Evolutionary conservation across 2,329 filamentous ascomycete genomes (phyloP).

Genomic region (Fusarium setosum): DNA sequence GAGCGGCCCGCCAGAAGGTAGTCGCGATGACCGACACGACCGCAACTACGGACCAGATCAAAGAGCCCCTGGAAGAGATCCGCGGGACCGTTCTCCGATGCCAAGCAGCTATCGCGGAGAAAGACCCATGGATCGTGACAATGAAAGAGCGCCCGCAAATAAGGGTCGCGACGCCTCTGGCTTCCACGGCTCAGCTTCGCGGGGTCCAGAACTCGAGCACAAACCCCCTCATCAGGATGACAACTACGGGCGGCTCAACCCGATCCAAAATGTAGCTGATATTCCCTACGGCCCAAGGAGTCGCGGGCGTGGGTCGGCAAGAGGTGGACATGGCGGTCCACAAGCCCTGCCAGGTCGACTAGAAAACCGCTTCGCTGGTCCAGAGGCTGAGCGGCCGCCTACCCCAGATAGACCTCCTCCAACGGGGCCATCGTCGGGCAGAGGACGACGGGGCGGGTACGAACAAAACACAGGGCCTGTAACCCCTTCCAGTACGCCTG

Average conservation of each 20-base stretch:
- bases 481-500: slow-evolving; percentile 43
- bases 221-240: slow-evolving; percentile 67
- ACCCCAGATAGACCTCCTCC: slow-evolving; percentile 64
- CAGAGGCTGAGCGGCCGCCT: slow-evolving; percentile 54
- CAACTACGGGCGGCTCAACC: slow-evolving; percentile 71
- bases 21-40: slow-evolving; percentile 60
- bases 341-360: slow-evolving; percentile 53
- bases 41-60: slow-evolving; percentile 54
- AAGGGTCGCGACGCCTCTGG: slow-evolving; percentile 54
- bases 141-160: slow-evolving; percentile 45
- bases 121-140: slow-evolving; percentile 53
- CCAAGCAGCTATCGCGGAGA: slow-evolving; percentile 47
- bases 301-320: slow-evolving; percentile 57
- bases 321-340: slow-evolving; percentile 48
- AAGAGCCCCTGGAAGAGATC: slow-evolving; percentile 45
- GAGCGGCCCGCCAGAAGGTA: slow-evolving; percentile 46
- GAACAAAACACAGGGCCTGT: slow-evolving; percentile 49
- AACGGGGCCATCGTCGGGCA: slow-evolving; percentile 63
- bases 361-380: slow-evolving; percentile 55
- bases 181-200: slow-evolving; percentile 51
- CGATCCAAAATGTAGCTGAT: slow-evolving; percentile 57
- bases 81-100: slow-evolving; percentile 48
- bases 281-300: slow-evolving; percentile 68
- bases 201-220: slow-evolving; percentile 61
- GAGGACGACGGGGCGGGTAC: slow-evolving; percentile 58